Conservation (phyloP, 1,139 yeast species). For the Lodderomyces orthopsilosis region DNA sequence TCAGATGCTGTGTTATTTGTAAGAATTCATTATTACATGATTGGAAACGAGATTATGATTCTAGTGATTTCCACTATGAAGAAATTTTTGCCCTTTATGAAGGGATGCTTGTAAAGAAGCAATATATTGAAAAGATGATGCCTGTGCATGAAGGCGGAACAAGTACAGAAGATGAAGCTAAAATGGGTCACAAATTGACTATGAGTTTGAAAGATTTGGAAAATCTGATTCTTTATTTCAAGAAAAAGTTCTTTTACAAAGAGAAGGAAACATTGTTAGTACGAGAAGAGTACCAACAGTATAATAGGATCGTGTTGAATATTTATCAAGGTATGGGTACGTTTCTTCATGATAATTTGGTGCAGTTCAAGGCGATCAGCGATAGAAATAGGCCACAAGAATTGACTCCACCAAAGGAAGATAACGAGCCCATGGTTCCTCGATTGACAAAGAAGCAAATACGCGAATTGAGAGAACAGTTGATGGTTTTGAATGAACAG, state of each 20-base stretch:
- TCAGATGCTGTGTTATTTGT: slow-evolving; percentile 67
- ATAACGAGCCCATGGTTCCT: slow-evolving; percentile 16
- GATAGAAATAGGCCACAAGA: slow-evolving; percentile 19
- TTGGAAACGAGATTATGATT: slow-evolving; percentile 41
- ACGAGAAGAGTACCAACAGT: slow-evolving; percentile 14
- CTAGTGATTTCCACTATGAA: slow-evolving; percentile 7
- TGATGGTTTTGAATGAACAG: slow-evolving; percentile 88
- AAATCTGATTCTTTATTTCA: slow-evolving; percentile 24
- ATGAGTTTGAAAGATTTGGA: slow-evolving; percentile 36
- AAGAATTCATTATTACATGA: slow-evolving; percentile 58
- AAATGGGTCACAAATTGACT: slow-evolving; percentile 29
- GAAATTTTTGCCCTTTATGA: slow-evolving; percentile 30
- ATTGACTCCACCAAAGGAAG: slow-evolving; percentile 17
- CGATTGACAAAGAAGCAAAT: slow-evolving; percentile 49
- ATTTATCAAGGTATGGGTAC: slow-evolving; percentile 34
- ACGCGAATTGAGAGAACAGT: slow-evolving; percentile 62
- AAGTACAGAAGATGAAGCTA: slow-evolving; percentile 9
- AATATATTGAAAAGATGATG: slow-evolving; percentile 30
- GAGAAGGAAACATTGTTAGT: slow-evolving; percentile 18
- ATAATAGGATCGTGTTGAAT: slow-evolving; percentile 26
- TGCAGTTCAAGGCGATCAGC: slow-evolving; percentile 29
- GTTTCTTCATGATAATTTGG: slow-evolving; percentile 35
- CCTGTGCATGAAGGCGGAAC: slow-evolving; percentile 25
- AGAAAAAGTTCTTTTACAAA: slow-evolving; percentile 20
- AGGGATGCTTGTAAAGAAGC: slow-evolving; percentile 32